Base-by-base conservation (phyloP, 2,329 filamentous ascomycete genomes). In the Ascocoryne sarcoides region DNA sequence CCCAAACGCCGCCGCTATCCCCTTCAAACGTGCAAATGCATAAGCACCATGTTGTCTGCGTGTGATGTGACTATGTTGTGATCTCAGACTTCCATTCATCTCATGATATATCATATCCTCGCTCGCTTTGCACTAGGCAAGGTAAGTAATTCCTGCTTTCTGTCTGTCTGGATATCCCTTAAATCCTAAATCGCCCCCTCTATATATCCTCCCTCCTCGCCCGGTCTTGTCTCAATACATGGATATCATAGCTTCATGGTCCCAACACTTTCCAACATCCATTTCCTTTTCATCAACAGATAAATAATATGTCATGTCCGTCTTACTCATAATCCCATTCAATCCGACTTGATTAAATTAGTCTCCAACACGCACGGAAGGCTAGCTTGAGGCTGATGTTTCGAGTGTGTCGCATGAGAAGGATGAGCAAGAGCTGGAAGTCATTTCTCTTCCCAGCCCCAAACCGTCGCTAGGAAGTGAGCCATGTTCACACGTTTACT, bases 401-500 rank as follows among this genome's bases (percentile, higher is more conserved):
- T 26, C 7, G 23, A 26, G 12, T 7, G 23, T 7, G 23, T 12
- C 7, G 23, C 7, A 26, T 7, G 23, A 26, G 23, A 7, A 7
- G 23, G 23, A 7, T 26, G n/a, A 19, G 32, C 7, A 16, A 17
- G 7, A 8, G 17, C n/a, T 10, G 32, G 37, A 26, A 26, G 23
- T 26, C 23, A 26, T 37, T 37, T 39, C 19, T 53, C 50, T 23
- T 92, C 81, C 92, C 92, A 98, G 44, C 89, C 92, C 92, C 92
- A 98, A 32, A 98, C 92, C 55, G 92, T 88, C 46, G 82, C 79
- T 44, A 98, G 74, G 64, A 95, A 98, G 57, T 88, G 84, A 50
- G 79, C 79, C 89, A 98, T 96, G 65, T 96, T 96, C 61, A 98
- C 92, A 53, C 92, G 86, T 71, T 95, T 96, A 40, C 78, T 73